phyloP scores from a whole-genome alignment of 2,329 filamentous ascomycete genomes.

The Thielaviopsis punctulata region DNA sequence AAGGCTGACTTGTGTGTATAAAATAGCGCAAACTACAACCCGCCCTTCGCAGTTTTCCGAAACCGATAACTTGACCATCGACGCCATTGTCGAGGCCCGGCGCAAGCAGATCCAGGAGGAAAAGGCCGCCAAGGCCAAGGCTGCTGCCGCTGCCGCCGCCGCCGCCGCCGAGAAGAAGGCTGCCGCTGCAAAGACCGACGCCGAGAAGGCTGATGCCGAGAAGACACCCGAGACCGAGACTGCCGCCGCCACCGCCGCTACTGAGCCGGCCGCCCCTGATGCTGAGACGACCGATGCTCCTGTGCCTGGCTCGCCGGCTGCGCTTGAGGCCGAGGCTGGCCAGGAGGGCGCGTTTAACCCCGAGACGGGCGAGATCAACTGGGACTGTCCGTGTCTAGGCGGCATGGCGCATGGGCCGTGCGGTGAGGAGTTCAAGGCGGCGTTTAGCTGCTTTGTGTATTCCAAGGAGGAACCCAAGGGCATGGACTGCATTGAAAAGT shows the following conservation, averaged over 20 bases:
- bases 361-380: conserved; percentile 98
- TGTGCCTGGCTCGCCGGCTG: conserved; percentile 26
- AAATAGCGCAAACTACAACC: conserved; percentile 9
- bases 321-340: conserved; percentile 61
- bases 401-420: conserved; percentile 96
- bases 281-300: conserved; percentile 7
- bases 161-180: conserved; percentile 17
- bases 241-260: conserved; percentile 12
- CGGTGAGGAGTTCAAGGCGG: conserved; percentile 84
- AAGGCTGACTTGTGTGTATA: no score
- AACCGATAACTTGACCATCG: conserved; percentile 43
- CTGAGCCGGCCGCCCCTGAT: conserved; percentile 13
- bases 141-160: conserved; percentile 13
- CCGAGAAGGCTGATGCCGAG: conserved; percentile 14
- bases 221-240: conserved; percentile 16
- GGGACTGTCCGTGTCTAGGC: conserved; percentile 94
- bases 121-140: conserved; percentile 16
- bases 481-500: conserved; percentile 93
- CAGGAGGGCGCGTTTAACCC: conserved; percentile 93
- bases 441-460: conserved; percentile 98
- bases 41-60: conserved; percentile 29
- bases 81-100: conserved; percentile 49
- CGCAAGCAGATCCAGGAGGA: conserved; percentile 28
- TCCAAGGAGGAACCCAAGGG: conserved; percentile 91
- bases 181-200: conserved; percentile 14